Base-by-base conservation (phyloP, 164 flowering plant genomes). In the Umbellularia californica region DNA sequence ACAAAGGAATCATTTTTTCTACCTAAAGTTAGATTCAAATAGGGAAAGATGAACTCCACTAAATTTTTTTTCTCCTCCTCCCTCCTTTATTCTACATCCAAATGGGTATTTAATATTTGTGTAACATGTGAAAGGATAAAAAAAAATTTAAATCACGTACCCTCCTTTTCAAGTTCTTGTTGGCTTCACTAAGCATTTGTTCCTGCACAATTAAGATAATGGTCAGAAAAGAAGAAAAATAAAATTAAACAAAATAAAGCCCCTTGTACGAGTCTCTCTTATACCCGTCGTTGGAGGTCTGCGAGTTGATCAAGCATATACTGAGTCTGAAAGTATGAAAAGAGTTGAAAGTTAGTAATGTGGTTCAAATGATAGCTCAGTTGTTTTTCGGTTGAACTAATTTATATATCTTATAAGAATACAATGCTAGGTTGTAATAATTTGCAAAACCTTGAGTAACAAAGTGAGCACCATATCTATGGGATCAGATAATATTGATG, bases 251-350 rank as follows among this genome's bases (percentile, higher is more conserved):
- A 1, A 50, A 20, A 74, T 14, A 20, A 3, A 35, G 17, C 27
- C 55, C 52, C 17, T 15, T 55, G 41, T 20, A 27, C 47, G 11
- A 7, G 47, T 41, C 19, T 67, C 69, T 17, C 30, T 30, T 9
- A 7, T 88, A 95, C 97, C 92, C 83, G 88, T 60, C 86, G 83
- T 74, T 92, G 97, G 72, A 89, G 95, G 74, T 91, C 96, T 4
- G 87, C 74, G 58, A 91, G 97, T 72, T 88, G 89, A 80, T 95
- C 94, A 55, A 93, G 85, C 99, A 95, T 92, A 77, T 52, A 81
- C 70, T 93, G 96, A 1, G 97, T 93, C 99, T 95, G 88, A 27
- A 58, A 72, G 74, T 24, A 50, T 50, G 24, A 15, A 66, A 66
- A 33, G 22, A 41, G 65, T n/a, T 17, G 2, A 15, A 25, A 20